Evolutionary conservation across 2,329 filamentous ascomycete genomes (phyloP), one percentile per base, ranked within the genome.

Genomic region (Lachnellula cervina): DNA sequence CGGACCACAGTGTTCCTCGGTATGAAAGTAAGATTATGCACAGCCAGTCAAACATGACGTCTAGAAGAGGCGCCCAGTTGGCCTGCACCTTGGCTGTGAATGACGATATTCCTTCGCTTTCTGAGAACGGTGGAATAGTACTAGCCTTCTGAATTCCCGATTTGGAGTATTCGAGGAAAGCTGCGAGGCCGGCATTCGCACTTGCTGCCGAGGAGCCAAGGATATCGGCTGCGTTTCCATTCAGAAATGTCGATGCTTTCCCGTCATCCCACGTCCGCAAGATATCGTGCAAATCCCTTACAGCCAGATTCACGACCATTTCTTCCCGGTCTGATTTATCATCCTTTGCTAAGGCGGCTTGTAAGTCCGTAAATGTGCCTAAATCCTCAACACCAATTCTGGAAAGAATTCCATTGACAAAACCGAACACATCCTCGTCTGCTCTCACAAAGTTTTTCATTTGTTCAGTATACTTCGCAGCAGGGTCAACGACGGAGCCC

Each of bases 141-240:
- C 71, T 70, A 21, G 76, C 71, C 49, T 79, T 77, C 62, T 81
- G 77, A 0, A 79, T 76, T 3, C 77, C 76, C 0, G 79, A 73
- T 60, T 84, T 85, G 1, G 82, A 79, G 62, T 86, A 81, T 61
- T 87, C 83, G 4, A 87, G 74, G 61, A 87, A 86, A 4, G 81
- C 82, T 1, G 79, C 82, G 16, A 84, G 73, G 8, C 80, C 80
- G 32, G 64, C 66, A 56, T 70, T 71, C n/a, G 66, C 65, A 54
- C 57, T 62, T 21, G 59, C 64, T 28, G 58, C 55, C 9, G 64
- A 64, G 3, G 64, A 64, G 5, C 69, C 69, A 14, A 70, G 59
- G 16, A 70, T 62, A 49, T 69, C 69, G 44, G 64, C 64, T 16
- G 63, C 65, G 58, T 66, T 69, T 11, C 59, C 63, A 37, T 66